Evolutionary conservation across 441 rosid genomes (phyloP).

Genomic region (Rhodomyrtus psidioides): DNA sequence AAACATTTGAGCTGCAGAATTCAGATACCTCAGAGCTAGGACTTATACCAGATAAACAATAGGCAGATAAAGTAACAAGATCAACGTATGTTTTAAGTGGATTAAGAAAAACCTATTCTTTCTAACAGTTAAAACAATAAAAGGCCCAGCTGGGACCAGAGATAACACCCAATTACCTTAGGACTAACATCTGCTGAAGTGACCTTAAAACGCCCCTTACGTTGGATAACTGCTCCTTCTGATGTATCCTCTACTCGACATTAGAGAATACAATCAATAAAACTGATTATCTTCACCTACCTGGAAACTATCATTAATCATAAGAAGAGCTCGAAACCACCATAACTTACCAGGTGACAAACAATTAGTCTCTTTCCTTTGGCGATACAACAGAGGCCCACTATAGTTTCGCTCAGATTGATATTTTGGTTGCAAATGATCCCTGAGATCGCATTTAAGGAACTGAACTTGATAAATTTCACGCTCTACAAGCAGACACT

Average conservation of each 20-base stretch:
- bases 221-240: constrained; percentile 73
- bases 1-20: neutral
- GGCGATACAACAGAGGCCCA: constrained; percentile 58
- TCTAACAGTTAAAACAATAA: neutral
- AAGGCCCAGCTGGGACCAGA: neutral
- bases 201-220: constrained; percentile 88
- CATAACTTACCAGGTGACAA: constrained; percentile 35
- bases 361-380: constrained; percentile 62
- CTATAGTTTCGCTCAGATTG: constrained; percentile 71
- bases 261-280: neutral
- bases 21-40: neutral
- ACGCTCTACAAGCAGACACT: neutral
- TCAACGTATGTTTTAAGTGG: neutral
- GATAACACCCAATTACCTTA: constrained; percentile 44
- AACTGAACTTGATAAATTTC: neutral
- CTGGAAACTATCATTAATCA: neutral
- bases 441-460: constrained; percentile 30
- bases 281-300: neutral
- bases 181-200: constrained; percentile 84
- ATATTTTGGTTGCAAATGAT: constrained; percentile 49
- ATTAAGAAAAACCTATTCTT: neutral
- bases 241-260: constrained; percentile 57
- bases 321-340: neutral
- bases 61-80: neutral
- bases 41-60: neutral